Percentiles rank a stretch among this genome's conserved stretches.
Conservation (phyloP, 495 filamentous ascomycete species). For the Aspergillus nanangensis region DNA sequence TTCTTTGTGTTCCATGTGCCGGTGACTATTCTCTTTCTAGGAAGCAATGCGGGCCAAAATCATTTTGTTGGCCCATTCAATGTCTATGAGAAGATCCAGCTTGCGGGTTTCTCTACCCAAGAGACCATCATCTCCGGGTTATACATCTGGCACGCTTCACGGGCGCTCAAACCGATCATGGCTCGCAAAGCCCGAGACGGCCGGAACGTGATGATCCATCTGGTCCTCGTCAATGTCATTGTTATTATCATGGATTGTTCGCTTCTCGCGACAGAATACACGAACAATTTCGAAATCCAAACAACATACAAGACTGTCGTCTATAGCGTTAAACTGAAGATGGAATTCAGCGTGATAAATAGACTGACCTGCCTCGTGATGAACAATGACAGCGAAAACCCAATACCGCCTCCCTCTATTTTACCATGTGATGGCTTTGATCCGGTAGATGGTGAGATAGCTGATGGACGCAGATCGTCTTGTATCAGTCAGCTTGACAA, state of each 20-base stretch:
- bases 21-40: constrained; percentile 23
- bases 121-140: constrained; percentile 44
- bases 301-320: constrained; percentile 38
- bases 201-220: constrained; percentile 30
- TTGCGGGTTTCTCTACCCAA: constrained; percentile 38
- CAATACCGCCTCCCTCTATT: too few species aligned
- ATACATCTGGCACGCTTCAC: constrained; percentile 42
- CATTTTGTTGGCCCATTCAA: constrained; percentile 24
- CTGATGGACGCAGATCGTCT: too few species aligned
- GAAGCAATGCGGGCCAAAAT: constrained; percentile 17
- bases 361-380: constrained; percentile 29
- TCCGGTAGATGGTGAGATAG: too few species aligned
- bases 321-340: constrained; percentile 50
- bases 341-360: constrained; percentile 49
- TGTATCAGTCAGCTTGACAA: too few species aligned
- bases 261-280: constrained; percentile 32
- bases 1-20: constrained; percentile 29
- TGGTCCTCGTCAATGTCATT: constrained; percentile 41
- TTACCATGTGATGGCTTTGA: too few species aligned
- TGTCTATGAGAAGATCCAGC: constrained; percentile 38
- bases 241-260: constrained; percentile 35
- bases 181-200: constrained; percentile 21
- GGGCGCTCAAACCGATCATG: constrained; percentile 27
- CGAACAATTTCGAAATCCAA: constrained; percentile 34
- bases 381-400: too few species aligned